phyloP scores from a whole-genome alignment of 805 yeast genomes.

The Suhomyces prunicola region DNA sequence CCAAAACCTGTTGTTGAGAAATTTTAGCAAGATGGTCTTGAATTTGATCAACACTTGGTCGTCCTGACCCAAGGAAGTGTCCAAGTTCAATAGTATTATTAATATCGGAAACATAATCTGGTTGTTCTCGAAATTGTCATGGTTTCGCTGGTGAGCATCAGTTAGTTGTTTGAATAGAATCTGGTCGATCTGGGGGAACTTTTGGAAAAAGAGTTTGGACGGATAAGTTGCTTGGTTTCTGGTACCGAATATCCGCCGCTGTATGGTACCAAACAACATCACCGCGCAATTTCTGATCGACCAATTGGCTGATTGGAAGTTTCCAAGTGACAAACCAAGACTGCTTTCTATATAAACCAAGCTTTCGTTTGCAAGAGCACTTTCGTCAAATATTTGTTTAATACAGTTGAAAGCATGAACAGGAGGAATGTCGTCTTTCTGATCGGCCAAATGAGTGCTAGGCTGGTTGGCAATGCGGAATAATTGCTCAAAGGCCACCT shows the following conservation, averaged over 20 bases:
- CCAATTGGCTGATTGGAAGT: slow-evolving; percentile 73
- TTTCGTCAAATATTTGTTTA: slow-evolving; percentile 68
- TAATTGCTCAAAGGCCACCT: slow-evolving; percentile 49
- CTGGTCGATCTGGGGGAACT: slow-evolving; percentile 51
- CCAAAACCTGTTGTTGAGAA: slow-evolving; percentile 63
- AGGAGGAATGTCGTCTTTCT: slow-evolving; percentile 76
- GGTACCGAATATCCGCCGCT: slow-evolving; percentile 74
- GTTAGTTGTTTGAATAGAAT: slow-evolving; percentile 46
- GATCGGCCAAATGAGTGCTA: slow-evolving; percentile 44
- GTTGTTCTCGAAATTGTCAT: slow-evolving; percentile 26
- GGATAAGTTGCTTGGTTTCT: slow-evolving; percentile 40
- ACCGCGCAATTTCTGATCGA: slow-evolving; percentile 87
- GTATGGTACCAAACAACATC: slow-evolving; percentile 86
- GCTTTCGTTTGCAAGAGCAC: slow-evolving; percentile 55
- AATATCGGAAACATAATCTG: slow-evolving; percentile 75
- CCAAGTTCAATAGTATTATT: slow-evolving; percentile 66
- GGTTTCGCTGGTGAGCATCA: slow-evolving; percentile 1
- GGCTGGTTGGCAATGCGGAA: slow-evolving; percentile 54
- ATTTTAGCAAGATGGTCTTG: slow-evolving; percentile 24
- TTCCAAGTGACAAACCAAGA: slow-evolving; percentile 55
- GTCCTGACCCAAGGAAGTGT: slow-evolving; percentile 51
- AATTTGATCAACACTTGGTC: slow-evolving; percentile 50
- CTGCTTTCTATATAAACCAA: slow-evolving; percentile 53
- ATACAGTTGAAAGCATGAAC: slow-evolving; percentile 92
- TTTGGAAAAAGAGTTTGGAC: slow-evolving; percentile 69